Conservation (phyloP, 2,329 filamentous ascomycete species). For the Claviceps lovelessii region DNA sequence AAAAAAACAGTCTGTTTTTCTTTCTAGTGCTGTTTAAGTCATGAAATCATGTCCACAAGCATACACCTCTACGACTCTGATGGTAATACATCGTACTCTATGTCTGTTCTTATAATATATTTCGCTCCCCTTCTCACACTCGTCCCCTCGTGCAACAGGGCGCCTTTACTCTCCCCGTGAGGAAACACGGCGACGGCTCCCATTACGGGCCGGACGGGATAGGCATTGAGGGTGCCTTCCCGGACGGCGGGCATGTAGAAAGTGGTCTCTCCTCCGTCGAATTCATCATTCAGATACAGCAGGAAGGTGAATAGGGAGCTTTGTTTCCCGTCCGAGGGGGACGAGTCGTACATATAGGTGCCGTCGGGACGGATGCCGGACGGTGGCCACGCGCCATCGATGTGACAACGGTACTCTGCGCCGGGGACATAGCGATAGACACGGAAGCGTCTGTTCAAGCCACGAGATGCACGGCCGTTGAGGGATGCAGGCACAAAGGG, state of each 20-base stretch:
- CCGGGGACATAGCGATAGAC: conserved; percentile 61
- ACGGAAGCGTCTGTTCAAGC: conserved; percentile 55
- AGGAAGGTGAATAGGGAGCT: conserved; percentile 57
- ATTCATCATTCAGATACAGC: conserved; percentile 57
- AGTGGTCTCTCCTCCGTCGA: conserved; percentile 56
- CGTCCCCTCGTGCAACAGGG: conserved; percentile 55
- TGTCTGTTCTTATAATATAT: conserved; percentile 58
- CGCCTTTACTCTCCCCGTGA: conserved; percentile 51
- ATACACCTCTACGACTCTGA: neutral
- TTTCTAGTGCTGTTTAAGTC: neutral
- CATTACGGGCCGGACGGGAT: conserved; percentile 54
- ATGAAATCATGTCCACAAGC: neutral
- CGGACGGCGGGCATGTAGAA: conserved; percentile 52
- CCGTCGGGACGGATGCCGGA: conserved; percentile 45
- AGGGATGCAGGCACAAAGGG: conserved; percentile 41
- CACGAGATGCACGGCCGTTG: conserved; percentile 42
- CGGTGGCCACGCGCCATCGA: conserved; percentile 60
- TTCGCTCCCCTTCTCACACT: conserved; percentile 52
- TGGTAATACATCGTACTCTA: conserved; percentile 50
- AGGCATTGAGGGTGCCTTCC: conserved; percentile 55
- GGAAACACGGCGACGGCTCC: conserved; percentile 55
- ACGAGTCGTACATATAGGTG: conserved; percentile 52
- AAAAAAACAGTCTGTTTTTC: no score
- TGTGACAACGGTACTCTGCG: conserved; percentile 57
- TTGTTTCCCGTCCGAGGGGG: conserved; percentile 42